Conservation (phyloP, 208 protist genomes). For the Acanthamoeba lenticulata region DNA sequence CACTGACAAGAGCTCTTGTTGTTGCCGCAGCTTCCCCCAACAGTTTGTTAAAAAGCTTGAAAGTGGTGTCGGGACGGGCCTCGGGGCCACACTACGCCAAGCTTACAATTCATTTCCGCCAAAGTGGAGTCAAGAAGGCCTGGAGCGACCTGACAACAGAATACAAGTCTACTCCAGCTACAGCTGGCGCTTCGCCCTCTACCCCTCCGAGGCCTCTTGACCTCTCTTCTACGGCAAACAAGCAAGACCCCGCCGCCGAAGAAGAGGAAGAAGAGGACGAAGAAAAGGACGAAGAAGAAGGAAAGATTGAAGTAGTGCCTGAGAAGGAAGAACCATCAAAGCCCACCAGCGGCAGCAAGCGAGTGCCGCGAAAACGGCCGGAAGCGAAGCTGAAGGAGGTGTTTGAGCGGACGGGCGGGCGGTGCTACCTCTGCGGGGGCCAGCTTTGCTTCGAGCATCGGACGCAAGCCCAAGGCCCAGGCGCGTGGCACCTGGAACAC, state of each 20-base stretch:
- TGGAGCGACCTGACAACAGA: neutral
- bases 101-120: neutral
- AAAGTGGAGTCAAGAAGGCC: neutral
- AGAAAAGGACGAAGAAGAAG: neutral
- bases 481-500: neutral
- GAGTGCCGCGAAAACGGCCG: neutral
- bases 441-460: neutral
- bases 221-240: neutral
- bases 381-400: neutral
- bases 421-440: neutral
- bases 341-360: neutral
- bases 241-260: neutral
- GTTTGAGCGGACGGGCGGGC: neutral
- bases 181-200: neutral
- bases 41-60: neutral
- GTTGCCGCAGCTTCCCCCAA: neutral
- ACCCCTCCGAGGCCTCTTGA: neutral
- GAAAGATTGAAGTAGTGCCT: neutral
- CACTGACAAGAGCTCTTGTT: no score
- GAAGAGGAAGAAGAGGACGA: neutral
- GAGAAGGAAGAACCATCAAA: neutral
- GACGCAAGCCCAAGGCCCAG: no score
- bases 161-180: no score
- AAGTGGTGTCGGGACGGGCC: neutral
- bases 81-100: neutral